Conservation (phyloP, 1,284 basidiomycete species). For the Puccinia coronata region DNA sequence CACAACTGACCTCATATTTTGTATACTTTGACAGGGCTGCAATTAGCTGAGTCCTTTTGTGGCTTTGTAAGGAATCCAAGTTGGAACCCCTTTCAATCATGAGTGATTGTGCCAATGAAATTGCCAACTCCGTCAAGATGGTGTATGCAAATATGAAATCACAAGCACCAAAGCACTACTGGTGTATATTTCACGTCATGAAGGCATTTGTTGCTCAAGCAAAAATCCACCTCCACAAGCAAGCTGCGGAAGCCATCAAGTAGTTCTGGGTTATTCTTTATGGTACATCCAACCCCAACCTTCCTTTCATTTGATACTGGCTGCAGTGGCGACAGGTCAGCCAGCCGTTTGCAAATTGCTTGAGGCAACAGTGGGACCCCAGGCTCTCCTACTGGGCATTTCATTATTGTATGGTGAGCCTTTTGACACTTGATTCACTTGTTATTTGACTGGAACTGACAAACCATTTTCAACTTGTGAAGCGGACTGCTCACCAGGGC, state of each 20-base stretch:
- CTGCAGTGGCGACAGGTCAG: background rate
- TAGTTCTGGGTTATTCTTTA: background rate
- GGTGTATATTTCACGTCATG: conserved; percentile 9
- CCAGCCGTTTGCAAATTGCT: background rate
- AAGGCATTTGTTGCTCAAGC: background rate
- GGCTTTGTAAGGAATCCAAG: background rate
- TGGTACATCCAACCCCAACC: background rate
- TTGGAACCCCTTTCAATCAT: background rate
- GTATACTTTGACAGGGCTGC: background rate
- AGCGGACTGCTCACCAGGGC: no score
- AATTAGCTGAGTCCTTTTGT: background rate
- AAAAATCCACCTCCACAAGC: background rate
- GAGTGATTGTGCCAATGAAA: conserved; percentile 9
- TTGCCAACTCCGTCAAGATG: background rate
- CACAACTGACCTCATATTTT: background rate
- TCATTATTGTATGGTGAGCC: background rate
- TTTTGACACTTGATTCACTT: no score
- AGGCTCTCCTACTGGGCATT: background rate
- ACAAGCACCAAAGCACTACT: conserved; percentile 8
- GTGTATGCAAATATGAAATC: background rate
- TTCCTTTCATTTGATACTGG: background rate
- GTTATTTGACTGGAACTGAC: no score
- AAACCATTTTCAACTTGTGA: no score
- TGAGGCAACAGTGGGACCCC: background rate
- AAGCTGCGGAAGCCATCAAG: background rate